phyloP scores from a whole-genome alignment of 352 stramenopile species.

The Hyaloperonospora brassicae region DNA sequence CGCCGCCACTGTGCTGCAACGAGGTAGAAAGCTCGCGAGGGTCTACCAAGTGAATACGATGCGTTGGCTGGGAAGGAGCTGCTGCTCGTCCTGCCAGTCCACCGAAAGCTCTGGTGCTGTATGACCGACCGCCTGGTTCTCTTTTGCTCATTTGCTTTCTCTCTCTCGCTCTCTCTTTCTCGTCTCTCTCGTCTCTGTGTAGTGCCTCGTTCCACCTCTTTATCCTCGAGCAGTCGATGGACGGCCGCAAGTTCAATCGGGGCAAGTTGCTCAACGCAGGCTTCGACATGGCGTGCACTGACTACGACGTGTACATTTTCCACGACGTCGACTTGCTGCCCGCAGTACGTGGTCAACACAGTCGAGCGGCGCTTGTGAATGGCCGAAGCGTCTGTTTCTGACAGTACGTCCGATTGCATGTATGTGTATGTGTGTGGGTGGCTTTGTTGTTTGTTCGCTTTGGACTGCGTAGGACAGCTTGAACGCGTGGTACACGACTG shows the following conservation, averaged over 20 bases:
- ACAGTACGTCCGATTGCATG: too few species aligned
- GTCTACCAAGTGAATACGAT: too few species aligned
- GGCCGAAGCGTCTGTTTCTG: too few species aligned
- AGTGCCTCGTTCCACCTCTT: conserved; percentile 85
- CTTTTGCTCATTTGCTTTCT: too few species aligned
- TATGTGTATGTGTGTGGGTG: not conserved
- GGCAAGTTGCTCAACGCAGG: conserved; percentile 95
- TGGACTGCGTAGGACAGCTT: conserved; percentile 50
- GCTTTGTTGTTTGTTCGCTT: conserved; percentile 2
- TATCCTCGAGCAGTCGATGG: conserved; percentile 91
- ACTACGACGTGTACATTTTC: conserved; percentile 88
- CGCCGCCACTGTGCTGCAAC: conserved; percentile 21
- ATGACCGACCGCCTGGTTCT: too few species aligned
- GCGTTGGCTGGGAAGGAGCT: too few species aligned
- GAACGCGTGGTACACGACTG: conserved; percentile 59
- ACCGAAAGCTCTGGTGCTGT: too few species aligned
- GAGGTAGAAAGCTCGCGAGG: conserved; percentile 1
- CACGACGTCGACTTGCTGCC: conserved; percentile 95
- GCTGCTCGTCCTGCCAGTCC: too few species aligned
- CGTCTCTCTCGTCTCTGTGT: not conserved
- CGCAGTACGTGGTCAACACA: conserved; percentile 14
- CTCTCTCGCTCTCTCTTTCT: too few species aligned
- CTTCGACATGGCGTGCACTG: conserved; percentile 84
- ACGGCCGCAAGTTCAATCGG: conserved; percentile 94
- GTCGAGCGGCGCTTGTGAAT: not conserved